Evolutionary conservation across 225 moss, liverwort and hornwort species (phyloP), one percentile per base, ranked within the genome.

Genomic region (Pseudisothecium myosuroides): DNA sequence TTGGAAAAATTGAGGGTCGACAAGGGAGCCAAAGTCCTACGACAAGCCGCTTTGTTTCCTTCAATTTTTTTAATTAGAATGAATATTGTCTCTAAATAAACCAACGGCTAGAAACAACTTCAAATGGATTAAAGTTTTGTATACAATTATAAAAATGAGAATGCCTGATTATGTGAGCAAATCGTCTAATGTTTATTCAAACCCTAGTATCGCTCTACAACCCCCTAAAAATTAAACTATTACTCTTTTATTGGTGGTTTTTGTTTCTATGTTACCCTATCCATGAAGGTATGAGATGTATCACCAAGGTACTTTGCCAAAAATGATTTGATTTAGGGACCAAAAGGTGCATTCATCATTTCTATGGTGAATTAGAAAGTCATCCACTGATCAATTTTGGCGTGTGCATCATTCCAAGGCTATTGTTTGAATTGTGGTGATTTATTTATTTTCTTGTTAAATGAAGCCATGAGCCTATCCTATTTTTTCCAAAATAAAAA

Each of bases 41-140:
- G 0, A 18, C 0, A 0, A 47, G 10, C 0, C 0, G 0, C 2
- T 31, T 18, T 0, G 47, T 32, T 21, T 50, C 21, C 3, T 50
- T 50, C 5, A 76, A 5, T 1, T 0, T 50, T 12, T 7, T 76
- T 1, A 0, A 45, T 17, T 17, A 45, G 20, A 4, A 47, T n/a
- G n/a, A n/a, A n/a, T n/a, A n/a, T n/a, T n/a, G n/a, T n/a, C n/a
- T n/a, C n/a, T n/a, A n/a, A n/a, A n/a, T n/a, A n/a, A n/a, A n/a
- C n/a, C n/a, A n/a, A n/a, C n/a, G n/a, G n/a, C n/a, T n/a, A n/a
- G n/a, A n/a, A n/a, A n/a, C n/a, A n/a, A n/a, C n/a, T n/a, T n/a
- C n/a, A n/a, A n/a, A n/a, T n/a, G n/a, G n/a, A n/a, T n/a, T n/a
- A n/a, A n/a, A n/a, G n/a, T n/a, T n/a, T n/a, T n/a, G n/a, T n/a